Conservation (phyloP, 1,139 yeast species). For the Candida pseudoviswanathii region DNA sequence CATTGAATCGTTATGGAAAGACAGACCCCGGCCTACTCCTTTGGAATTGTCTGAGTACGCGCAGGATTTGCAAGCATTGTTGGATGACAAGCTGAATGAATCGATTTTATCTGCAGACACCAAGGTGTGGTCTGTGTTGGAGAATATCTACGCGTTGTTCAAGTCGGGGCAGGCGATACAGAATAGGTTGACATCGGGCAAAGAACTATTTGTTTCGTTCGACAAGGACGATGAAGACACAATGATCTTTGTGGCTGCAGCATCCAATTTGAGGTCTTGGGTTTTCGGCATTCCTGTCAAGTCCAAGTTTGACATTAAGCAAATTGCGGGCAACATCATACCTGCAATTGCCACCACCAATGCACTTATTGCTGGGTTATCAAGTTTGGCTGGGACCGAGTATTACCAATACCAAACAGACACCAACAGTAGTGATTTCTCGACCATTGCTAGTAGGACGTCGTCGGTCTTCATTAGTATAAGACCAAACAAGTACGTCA, state of each 20-base stretch:
- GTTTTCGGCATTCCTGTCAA: constrained; percentile 74
- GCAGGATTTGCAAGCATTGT: constrained; percentile 19
- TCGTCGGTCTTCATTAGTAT: constrained; percentile 63
- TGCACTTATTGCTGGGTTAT: constrained; percentile 90
- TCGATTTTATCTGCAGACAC: constrained; percentile 54
- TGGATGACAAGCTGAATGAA: constrained; percentile 16
- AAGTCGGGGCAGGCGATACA: constrained; percentile 54
- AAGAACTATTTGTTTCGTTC: constrained; percentile 58
- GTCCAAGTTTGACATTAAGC: constrained; percentile 84
- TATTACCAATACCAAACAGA: constrained; percentile 37
- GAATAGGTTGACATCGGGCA: constrained; percentile 42
- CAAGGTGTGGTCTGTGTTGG: constrained; percentile 59
- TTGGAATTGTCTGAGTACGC: constrained; percentile 34
- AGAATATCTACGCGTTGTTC: constrained; percentile 64
- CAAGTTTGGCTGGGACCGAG: constrained; percentile 70
- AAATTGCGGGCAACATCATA: constrained; percentile 96
- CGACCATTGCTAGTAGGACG: constrained; percentile 24
- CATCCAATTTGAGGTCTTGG: constrained; percentile 79
- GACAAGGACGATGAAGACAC: constrained; percentile 97
- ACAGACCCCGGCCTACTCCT: constrained; percentile 68
- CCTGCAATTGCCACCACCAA: constrained; percentile 99
- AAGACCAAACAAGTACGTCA: constrained; percentile 67
- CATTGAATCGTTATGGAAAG: constrained; percentile 80
- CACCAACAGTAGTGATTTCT: constrained; percentile 12
- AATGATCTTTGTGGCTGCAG: constrained; percentile 81